Conservation (phyloP, 2,329 filamentous ascomycete species). For the Talaromyces rugulosus region DNA sequence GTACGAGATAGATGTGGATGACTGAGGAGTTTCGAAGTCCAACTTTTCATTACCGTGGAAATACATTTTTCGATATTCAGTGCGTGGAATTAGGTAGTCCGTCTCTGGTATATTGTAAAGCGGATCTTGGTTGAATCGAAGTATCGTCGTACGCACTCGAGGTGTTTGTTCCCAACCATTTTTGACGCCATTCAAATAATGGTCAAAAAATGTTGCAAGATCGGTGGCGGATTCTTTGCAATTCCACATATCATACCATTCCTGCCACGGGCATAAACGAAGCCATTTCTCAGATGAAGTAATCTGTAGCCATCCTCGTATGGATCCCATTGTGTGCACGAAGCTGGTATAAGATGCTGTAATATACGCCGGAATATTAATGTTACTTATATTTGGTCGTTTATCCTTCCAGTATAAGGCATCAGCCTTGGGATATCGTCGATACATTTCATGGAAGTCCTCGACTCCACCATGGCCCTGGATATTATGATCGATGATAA, state of each 20-base stretch:
- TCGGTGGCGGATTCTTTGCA: constrained; percentile 1
- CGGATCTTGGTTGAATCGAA: neutral
- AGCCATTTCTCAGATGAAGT: constrained; percentile 1
- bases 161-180: neutral
- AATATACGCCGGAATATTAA: neutral
- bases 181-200: neutral
- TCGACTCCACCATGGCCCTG: neutral
- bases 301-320: neutral
- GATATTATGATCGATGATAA: neutral
- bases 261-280: neutral
- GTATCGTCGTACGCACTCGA: neutral
- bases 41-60: neutral
- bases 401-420: constrained; percentile 1
- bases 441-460: neutral
- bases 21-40: neutral
- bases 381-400: neutral
- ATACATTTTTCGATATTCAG: neutral
- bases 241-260: constrained; percentile 5
- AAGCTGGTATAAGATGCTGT: neutral
- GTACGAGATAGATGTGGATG: constrained; percentile 16
- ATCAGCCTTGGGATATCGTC: neutral
- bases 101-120: neutral
- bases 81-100: neutral
- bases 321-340: neutral
- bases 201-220: neutral